Conservation (phyloP, 148 eudicot genomes). For the Nyssa sinensis region DNA sequence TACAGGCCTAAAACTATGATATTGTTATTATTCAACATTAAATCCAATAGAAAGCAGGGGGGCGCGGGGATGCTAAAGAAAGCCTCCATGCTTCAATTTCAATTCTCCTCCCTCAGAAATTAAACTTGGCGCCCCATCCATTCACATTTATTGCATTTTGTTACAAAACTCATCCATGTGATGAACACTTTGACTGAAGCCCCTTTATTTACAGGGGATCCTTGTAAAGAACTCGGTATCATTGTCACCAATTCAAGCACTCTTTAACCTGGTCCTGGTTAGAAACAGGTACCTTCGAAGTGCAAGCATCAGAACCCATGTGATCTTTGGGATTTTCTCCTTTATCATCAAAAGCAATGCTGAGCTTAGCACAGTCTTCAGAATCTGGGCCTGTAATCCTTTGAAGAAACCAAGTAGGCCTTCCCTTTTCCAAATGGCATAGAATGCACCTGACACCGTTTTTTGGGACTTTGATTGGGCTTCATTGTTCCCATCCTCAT, state of each 20-base stretch:
- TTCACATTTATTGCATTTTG: constrained; percentile 10
- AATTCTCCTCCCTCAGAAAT: not conserved
- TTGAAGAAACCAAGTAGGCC: constrained; percentile 78
- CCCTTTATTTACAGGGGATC: constrained; percentile 12
- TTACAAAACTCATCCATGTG: not conserved
- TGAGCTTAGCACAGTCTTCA: constrained; percentile 91
- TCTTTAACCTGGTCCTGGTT: constrained; percentile 50
- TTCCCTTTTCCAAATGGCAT: constrained; percentile 73
- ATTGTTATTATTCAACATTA: not conserved
- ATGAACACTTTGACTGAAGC: not conserved
- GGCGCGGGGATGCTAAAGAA: not conserved
- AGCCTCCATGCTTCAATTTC: not conserved
- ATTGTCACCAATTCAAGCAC: constrained; percentile 29
- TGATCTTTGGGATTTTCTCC: constrained; percentile 84
- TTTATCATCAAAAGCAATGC: constrained; percentile 93
- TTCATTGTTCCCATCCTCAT: constrained; percentile 37
- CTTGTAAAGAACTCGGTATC: not conserved
- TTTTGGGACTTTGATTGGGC: constrained; percentile 42
- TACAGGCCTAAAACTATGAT: not conserved
- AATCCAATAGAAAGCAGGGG: not conserved
- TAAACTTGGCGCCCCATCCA: not conserved
- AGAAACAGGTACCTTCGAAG: constrained; percentile 44
- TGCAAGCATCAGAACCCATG: constrained; percentile 86
- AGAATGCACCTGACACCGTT: constrained; percentile 50
- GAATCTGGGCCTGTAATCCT: constrained; percentile 83